Conservation (phyloP, 179 eudicot genomes). For the Beta macrorhiza region DNA sequence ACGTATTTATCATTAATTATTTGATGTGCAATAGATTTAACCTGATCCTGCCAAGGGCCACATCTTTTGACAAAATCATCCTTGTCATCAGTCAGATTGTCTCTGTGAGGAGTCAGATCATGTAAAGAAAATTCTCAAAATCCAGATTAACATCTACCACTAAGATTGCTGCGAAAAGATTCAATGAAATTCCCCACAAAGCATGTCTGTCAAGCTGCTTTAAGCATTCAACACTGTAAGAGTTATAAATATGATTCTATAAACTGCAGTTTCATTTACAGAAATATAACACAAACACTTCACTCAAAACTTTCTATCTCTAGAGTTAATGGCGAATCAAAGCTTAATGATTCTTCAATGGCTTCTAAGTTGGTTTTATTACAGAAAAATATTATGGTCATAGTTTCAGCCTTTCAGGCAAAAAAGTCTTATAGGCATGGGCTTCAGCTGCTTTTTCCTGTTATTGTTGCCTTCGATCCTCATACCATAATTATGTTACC, state of each 20-base stretch:
- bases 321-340: too few species aligned
- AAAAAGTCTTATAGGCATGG: not conserved
- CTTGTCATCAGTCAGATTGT: conserved; percentile 54
- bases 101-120: conserved; percentile 47
- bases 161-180: not conserved
- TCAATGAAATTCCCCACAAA: not conserved
- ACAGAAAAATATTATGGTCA: not conserved
- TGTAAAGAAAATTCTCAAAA: not conserved
- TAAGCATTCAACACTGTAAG: too few species aligned
- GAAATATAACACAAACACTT: too few species aligned
- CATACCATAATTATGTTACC: not conserved
- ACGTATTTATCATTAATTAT: not conserved
- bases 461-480: not conserved
- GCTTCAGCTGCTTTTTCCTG: not conserved
- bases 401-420: not conserved
- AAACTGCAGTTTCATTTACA: too few species aligned
- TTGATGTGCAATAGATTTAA: conserved; percentile 20
- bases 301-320: too few species aligned
- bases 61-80: conserved; percentile 48
- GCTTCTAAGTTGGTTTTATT: too few species aligned
- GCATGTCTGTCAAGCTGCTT: too few species aligned
- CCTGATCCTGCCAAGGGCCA: conserved; percentile 96
- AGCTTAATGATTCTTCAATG: too few species aligned
- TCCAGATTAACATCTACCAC: not conserved
- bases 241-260: too few species aligned